A percentile compares a stretch with the other conserved stretches of the same genome.
phyloP scores from a whole-genome alignment of 257 asterid genomes.

The Scutellaria minor region DNA sequence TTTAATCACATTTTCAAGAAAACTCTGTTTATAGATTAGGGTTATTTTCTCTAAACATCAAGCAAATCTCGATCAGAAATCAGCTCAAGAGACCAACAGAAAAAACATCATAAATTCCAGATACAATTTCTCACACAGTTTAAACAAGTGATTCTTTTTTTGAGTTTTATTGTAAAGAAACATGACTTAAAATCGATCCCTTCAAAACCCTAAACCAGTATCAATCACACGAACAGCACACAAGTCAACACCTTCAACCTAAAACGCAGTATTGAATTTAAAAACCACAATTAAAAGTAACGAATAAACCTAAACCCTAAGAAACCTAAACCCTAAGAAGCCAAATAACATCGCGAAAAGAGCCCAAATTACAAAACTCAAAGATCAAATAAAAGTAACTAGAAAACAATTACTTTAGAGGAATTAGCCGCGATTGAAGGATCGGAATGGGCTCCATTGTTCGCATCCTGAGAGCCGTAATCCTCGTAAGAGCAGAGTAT shows the following conservation, averaged over 20 bases:
- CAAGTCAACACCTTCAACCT: constrained; percentile 31
- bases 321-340: constrained; percentile 24
- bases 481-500: constrained; percentile 83
- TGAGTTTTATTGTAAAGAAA: not conserved
- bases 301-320: constrained; percentile 25
- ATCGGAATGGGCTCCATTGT: constrained; percentile 69
- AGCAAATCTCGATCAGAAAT: constrained; percentile 1
- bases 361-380: not conserved
- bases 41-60: not conserved
- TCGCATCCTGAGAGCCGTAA: constrained; percentile 61
- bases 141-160: not conserved
- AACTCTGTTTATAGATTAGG: not conserved
- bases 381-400: not conserved
- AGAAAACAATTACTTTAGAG: constrained; percentile 39
- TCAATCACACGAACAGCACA: constrained; percentile 24
- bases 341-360: not conserved
- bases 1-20: not conserved
- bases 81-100: constrained; percentile 20
- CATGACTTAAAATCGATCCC: constrained; percentile 7
- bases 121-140: not conserved
- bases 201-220: constrained; percentile 16
- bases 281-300: not conserved
- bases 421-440: constrained; percentile 47
- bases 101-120: not conserved
- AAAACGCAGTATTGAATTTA: not conserved